These are phyloP conservation scores for Aspergillus niger DNA, from an alignment of 2,329 filamentous ascomycete genomes.

Conservation along the genomic window DNA sequence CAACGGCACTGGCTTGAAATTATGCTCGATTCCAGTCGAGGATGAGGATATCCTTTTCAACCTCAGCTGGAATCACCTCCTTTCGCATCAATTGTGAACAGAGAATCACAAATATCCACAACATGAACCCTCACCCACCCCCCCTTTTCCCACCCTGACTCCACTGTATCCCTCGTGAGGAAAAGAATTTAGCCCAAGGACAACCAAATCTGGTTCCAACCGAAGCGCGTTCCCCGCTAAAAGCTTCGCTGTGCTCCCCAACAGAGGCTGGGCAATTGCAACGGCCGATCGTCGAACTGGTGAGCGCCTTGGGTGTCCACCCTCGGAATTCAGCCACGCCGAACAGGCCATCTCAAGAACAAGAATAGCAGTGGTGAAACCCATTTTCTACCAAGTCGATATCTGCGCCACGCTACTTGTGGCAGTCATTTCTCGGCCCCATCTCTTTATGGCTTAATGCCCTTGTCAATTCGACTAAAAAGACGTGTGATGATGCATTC, in stretches of 20 bases:
- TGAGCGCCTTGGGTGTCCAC: neutral
- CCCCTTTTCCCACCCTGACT: neutral
- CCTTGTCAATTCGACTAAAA: neutral
- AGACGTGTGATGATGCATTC: neutral
- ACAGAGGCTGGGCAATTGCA: neutral
- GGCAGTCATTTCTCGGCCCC: neutral
- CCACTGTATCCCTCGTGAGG: neutral
- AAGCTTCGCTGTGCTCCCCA: neutral
- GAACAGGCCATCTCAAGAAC: neutral
- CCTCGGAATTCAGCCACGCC: neutral
- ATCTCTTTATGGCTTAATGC: neutral
- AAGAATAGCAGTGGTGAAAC: neutral
- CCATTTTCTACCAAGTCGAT: too few species aligned
- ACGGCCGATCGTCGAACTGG: slow-evolving; percentile 2
- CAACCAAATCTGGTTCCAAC: neutral
- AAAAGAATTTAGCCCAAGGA: slow-evolving; percentile 6
- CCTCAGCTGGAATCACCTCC: too few species aligned
- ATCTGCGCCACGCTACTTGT: neutral
- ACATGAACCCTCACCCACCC: too few species aligned
- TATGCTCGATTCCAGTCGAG: too few species aligned
- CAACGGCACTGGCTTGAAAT: neutral
- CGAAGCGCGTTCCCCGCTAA: neutral
- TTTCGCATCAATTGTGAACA: too few species aligned
- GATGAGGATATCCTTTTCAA: too few species aligned
- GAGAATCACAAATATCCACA: too few species aligned